A percentile compares a stretch with the other conserved stretches of the same genome.
Conservation (phyloP, 768 basidiomycete species). For the Xanthoconium stramineum region DNA sequence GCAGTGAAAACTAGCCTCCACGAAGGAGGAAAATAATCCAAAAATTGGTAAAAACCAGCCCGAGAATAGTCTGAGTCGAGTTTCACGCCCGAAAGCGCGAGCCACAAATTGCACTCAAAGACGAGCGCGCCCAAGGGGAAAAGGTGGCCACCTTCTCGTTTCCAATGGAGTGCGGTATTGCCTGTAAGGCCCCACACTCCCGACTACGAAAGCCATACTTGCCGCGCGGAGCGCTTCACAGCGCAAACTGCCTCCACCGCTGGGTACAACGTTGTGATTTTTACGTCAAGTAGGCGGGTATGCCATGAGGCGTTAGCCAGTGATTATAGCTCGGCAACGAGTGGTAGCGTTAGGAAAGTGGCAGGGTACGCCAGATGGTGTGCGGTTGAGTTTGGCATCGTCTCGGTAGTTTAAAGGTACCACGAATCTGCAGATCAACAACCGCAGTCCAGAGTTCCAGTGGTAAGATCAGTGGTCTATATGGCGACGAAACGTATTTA, state of each 20-base stretch:
- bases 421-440: not conserved
- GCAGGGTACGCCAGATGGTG: too few species aligned
- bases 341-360: too few species aligned
- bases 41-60: slow-evolving; percentile 21
- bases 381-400: not conserved
- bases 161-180: slow-evolving; percentile 4
- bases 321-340: too few species aligned
- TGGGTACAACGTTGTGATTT: not conserved
- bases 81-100: slow-evolving; percentile 18
- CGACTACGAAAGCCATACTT: not conserved
- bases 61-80: slow-evolving; percentile 26
- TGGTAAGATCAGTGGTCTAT: not conserved
- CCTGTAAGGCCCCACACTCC: not conserved
- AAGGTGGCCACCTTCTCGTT: slow-evolving; percentile 14
- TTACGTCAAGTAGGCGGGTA: not conserved
- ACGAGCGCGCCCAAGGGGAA: not conserved
- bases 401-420: not conserved
- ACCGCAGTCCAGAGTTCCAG: not conserved
- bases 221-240: not conserved
- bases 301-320: not conserved
- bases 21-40: slow-evolving; percentile 14
- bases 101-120: slow-evolving; percentile 27
- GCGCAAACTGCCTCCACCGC: not conserved
- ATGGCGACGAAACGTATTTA: not conserved
- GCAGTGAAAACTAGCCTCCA: slow-evolving; percentile 5